Evolutionary conservation across 176 grass and related monocot genomes (phyloP).

Genomic region (barley (Hordeum vulgare)): DNA sequence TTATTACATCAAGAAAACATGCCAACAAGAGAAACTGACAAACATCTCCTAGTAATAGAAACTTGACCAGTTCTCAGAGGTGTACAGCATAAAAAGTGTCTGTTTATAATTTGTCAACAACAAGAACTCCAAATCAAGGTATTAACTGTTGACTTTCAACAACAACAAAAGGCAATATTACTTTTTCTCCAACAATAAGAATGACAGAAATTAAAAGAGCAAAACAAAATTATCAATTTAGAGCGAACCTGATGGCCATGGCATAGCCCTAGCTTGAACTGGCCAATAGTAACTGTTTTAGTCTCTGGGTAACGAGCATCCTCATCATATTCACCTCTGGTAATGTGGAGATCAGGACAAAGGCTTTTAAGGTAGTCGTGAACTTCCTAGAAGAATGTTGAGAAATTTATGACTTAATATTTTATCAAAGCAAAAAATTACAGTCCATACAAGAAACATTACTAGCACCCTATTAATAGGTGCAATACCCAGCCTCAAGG

Average conservation of each 20-base stretch:
- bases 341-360: constrained; percentile 91
- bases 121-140: not conserved
- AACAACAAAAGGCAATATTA: not conserved
- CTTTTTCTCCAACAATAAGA: not conserved
- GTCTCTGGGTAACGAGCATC: constrained; percentile 91
- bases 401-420: not conserved
- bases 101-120: not conserved
- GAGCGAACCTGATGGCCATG: constrained; percentile 89
- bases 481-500: not conserved
- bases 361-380: constrained; percentile 99
- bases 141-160: not conserved
- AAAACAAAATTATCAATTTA: not conserved
- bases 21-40: not conserved
- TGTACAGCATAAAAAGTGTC: not conserved
- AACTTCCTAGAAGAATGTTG: constrained; percentile 54
- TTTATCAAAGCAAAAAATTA: constrained; percentile 5
- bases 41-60: not conserved
- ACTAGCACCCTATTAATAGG: not conserved
- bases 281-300: constrained; percentile 93
- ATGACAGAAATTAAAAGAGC: constrained; percentile 12
- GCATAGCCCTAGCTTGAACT: constrained; percentile 95
- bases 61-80: not conserved
- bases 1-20: not conserved
- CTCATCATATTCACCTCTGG: constrained; percentile 93
- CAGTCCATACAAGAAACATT: not conserved